Conservation (phyloP, 805 yeast species). For the Pachysolen tannophilus region DNA sequence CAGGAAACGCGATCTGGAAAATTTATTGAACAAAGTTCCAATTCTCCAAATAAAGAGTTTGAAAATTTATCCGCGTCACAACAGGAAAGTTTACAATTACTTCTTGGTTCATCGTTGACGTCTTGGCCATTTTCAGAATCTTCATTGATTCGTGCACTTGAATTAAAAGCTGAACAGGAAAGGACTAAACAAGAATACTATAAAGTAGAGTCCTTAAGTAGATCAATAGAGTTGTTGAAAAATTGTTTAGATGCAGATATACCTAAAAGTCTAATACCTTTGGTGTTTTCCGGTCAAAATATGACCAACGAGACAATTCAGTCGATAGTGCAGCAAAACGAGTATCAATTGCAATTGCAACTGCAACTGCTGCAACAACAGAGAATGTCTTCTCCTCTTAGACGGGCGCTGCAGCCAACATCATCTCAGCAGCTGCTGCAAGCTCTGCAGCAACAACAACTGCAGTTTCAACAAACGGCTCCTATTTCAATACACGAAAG, state of each 20-base stretch:
- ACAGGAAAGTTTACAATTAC: conserved; percentile 9
- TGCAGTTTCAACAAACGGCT: conserved; percentile 6
- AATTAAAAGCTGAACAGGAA: conserved; percentile 65
- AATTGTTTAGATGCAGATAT: conserved; percentile 53
- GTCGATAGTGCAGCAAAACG: conserved; percentile 9
- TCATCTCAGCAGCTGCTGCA: conserved; percentile 10
- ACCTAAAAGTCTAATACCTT: conserved; percentile 57
- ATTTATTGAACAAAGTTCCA: no score
- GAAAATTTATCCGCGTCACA: no score
- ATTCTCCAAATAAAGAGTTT: no score
- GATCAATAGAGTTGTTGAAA: conserved; percentile 54
- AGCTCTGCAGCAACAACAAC: conserved; percentile 9
- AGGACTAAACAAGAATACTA: conserved; percentile 75
- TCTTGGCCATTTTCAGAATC: conserved; percentile 51
- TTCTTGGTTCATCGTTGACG: conserved; percentile 46
- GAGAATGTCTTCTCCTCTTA: conserved; percentile 4
- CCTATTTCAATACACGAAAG: neutral
- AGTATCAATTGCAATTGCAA: conserved; percentile 10
- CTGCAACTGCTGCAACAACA: conserved; percentile 5
- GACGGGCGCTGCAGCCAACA: conserved; percentile 9
- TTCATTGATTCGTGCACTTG: conserved; percentile 50
- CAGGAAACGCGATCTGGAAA: neutral
- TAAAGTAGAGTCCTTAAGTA: conserved; percentile 51
- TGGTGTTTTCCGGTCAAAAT: conserved; percentile 38
- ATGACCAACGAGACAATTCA: conserved; percentile 14